A percentile compares a stretch with the other conserved stretches of the same genome.
phyloP scores from a whole-genome alignment of 83 land plant genomes.

The Picea abies region DNA sequence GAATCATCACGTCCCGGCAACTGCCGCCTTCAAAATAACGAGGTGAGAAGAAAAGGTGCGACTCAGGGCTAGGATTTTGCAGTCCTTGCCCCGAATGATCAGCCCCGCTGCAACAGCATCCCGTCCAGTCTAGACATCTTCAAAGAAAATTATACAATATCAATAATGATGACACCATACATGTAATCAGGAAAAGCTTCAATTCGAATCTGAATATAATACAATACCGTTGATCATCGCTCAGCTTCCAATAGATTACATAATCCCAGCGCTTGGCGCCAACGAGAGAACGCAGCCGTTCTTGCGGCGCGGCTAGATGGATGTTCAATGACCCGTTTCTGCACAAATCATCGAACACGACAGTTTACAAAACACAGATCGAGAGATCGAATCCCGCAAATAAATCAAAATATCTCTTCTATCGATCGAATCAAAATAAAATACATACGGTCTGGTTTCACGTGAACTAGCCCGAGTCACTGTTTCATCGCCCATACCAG shows the following conservation, averaged over 20 bases:
- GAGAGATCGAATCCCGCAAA: no score
- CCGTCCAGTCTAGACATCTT: constrained; percentile 51
- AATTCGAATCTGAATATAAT: not conserved
- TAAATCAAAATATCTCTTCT: no score
- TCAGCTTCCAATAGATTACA: constrained; percentile 48
- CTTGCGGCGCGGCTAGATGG: constrained; percentile 9
- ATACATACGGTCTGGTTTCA: no score
- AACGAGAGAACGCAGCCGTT: constrained; percentile 46
- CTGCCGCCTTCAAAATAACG: constrained; percentile 11
- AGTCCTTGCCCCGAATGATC: constrained; percentile 25
- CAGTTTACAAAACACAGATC: no score
- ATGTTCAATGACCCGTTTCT: constrained; percentile 15
- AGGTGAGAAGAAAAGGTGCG: constrained; percentile 25
- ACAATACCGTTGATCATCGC: constrained; percentile 48
- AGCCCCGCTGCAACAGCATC: constrained; percentile 53
- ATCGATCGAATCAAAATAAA: no score
- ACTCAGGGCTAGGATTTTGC: constrained; percentile 23
- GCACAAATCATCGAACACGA: not conserved
- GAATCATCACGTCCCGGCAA: constrained; percentile 43
- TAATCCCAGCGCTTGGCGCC: constrained; percentile 56
- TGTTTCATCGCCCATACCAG: no score
- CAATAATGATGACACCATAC: not conserved
- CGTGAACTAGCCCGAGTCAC: no score
- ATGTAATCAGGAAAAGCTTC: not conserved
- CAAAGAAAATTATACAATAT: not conserved